These are phyloP conservation scores for Cercospora beticola DNA, from an alignment of 2,329 filamentous ascomycete species.

Conservation along the genomic window DNA sequence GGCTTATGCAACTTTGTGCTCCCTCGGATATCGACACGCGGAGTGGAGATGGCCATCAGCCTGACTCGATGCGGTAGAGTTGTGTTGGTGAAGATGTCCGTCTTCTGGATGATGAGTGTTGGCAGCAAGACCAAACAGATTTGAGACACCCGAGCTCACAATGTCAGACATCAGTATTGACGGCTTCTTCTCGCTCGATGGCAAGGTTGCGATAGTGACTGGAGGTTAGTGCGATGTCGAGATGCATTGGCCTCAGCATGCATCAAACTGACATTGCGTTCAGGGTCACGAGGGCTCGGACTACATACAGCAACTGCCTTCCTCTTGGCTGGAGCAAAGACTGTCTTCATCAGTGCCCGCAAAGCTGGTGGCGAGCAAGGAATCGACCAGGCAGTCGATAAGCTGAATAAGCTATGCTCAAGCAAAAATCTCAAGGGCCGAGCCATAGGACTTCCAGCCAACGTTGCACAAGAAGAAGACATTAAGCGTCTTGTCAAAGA, in stretches of 20 bases:
- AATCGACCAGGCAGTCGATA: constrained; percentile 71
- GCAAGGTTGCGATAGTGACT: constrained; percentile 80
- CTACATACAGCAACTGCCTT: constrained; percentile 68
- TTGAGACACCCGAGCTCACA: background rate
- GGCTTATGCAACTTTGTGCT: background rate
- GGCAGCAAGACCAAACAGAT: background rate
- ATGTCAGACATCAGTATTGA: constrained; percentile 61
- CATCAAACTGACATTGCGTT: background rate
- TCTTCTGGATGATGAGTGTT: background rate
- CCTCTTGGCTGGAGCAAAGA: constrained; percentile 80
- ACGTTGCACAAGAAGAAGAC: constrained; percentile 69
- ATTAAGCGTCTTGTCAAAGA: constrained; percentile 69
- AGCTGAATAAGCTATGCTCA: constrained; percentile 75
- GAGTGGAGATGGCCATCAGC: background rate
- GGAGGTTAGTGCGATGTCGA: constrained; percentile 53
- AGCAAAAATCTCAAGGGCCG: constrained; percentile 57
- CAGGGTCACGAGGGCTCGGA: constrained; percentile 69
- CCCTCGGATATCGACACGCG: constrained; percentile 4
- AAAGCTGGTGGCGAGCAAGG: constrained; percentile 64
- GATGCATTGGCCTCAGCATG: background rate
- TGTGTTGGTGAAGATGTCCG: background rate
- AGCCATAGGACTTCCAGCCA: constrained; percentile 77
- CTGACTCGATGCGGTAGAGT: constrained; percentile 7
- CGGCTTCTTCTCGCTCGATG: constrained; percentile 80
- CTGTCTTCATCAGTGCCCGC: constrained; percentile 89